Conservation (phyloP, 371 early-diverging fungal genomes). For the Funneliformis caledonium region DNA sequence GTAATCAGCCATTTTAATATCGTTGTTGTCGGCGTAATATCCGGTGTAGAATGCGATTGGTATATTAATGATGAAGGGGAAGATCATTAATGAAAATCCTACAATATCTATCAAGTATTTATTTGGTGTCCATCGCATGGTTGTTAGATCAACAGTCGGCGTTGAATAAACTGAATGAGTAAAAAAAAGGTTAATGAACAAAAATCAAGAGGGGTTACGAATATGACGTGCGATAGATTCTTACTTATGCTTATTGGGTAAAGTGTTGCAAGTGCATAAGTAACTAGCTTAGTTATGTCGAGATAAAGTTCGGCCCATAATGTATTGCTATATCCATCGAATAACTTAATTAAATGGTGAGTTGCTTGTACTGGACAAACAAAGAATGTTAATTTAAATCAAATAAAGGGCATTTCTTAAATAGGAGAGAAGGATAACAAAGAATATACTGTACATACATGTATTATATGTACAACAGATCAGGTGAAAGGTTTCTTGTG, state of each 20-base stretch:
- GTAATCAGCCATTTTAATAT: not conserved
- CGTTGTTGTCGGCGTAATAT: slow-evolving; percentile 16
- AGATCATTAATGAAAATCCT: slow-evolving; percentile 6
- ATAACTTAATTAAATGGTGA: not conserved
- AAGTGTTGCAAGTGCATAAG: not conserved
- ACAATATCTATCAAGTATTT: slow-evolving; percentile 17
- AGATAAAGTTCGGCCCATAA: not conserved
- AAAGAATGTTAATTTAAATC: not conserved
- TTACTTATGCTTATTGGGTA: slow-evolving; percentile 4
- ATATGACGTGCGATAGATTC: not conserved
- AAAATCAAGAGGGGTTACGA: too few species aligned
- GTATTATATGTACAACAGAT: not conserved
- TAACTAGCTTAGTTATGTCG: not conserved
- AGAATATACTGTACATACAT: not conserved
- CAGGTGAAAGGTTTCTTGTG: slow-evolving; percentile 15
- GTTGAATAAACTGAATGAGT: not conserved
- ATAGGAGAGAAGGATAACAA: not conserved
- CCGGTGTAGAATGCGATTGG: slow-evolving; percentile 19
- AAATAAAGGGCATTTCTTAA: not conserved
- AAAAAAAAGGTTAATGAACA: not conserved
- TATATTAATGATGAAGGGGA: slow-evolving; percentile 8
- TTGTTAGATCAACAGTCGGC: not conserved
- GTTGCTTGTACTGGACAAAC: not conserved
- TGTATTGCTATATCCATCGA: not conserved
- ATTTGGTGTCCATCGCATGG: not conserved